Base-by-base conservation (phyloP, 345 rosid species). In the Eucalyptus pauciflora region DNA sequence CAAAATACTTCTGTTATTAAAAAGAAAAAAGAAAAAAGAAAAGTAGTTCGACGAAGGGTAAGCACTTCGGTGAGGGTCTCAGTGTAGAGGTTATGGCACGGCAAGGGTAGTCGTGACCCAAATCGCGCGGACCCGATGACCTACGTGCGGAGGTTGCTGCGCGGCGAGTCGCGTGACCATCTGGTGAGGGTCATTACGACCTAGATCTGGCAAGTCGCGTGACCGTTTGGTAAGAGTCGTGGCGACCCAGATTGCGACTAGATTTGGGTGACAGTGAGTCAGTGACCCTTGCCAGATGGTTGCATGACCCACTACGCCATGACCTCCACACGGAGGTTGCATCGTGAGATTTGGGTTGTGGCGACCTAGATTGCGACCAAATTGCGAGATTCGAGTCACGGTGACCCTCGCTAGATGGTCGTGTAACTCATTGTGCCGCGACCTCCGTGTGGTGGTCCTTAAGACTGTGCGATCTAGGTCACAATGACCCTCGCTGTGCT, bases 261-360 rank as follows among this genome's bases (percentile, higher is more conserved):
- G 24, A 52, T 52, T 0, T 52, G 58, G 56, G 58, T 52, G 0
- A 1, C 0, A 18, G 2, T 18, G 10, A 52, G 0, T 1, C 0
- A 18, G 2, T 18, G 24, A 52, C 56, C 4, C 56, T 52, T 2
- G 22, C 0, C 0, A 0, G 4, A 52, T 52, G 58, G 58, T 52
- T 0, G 1, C 0, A 0, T 0, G 2, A 52, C 24, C 8, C 10
- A 1, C 0, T 0, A 2, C 0, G 4, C 10, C 58, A 52, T 0
- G 2, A 52, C 24, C 58, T 52, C 58, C 58, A 52, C 58, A 52
- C 0, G 0, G 4, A 52, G 58, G 24, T 52, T 0, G 0, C 24
- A 52, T 52, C 0, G 0, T 52, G 58, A 52, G 58, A 52, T 52
- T 52, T 52, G 58, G 58, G 10, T 52, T 4, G 8, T 0, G 1